A percentile compares a stretch with the other conserved stretches of the same genome.
These are phyloP conservation scores for Teratosphaeria nubilosa DNA, from an alignment of 2,329 filamentous ascomycete genomes.

Conservation along the genomic window DNA sequence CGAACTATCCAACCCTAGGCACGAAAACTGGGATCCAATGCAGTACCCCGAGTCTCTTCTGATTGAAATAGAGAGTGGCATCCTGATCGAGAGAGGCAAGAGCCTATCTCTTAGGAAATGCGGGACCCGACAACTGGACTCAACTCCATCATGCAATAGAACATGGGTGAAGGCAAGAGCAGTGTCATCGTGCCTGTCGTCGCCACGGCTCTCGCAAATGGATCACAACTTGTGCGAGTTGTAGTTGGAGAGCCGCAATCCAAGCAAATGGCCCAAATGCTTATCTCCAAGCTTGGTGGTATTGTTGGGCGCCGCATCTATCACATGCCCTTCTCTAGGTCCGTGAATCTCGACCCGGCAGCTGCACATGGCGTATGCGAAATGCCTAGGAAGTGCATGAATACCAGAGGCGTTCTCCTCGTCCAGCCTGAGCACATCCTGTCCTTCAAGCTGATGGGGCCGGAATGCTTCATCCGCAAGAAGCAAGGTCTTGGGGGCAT, in stretches of 20 bases:
- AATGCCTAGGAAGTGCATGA: conserved; percentile 34
- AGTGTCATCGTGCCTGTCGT: conserved; percentile 60
- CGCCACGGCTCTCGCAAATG: conserved; percentile 34
- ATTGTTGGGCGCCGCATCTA: conserved; percentile 44
- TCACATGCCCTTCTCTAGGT: conserved; percentile 50
- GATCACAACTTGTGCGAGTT: conserved; percentile 40
- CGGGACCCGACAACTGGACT: conserved; percentile 39
- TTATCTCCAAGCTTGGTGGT: conserved; percentile 46
- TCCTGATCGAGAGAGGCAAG: conserved; percentile 54
- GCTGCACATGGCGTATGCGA: conserved; percentile 26
- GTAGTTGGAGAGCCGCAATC: conserved; percentile 48
- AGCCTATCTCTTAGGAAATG: conserved; percentile 52
- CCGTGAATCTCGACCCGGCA: conserved; percentile 27
- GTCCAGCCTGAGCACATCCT: conserved; percentile 54
- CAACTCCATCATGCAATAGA: conserved; percentile 54
- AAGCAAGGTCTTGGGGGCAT: conserved; percentile 30
- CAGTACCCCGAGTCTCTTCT: conserved; percentile 54
- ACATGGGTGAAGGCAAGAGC: conserved; percentile 64
- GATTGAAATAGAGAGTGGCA: conserved; percentile 54
- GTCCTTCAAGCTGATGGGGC: conserved; percentile 53
- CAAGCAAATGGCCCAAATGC: conserved; percentile 47
- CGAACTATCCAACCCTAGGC: conserved; percentile 40
- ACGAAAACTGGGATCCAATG: conserved; percentile 46
- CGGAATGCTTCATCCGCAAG: conserved; percentile 46
- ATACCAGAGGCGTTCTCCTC: conserved; percentile 45